Conservation (phyloP, 2,329 filamentous ascomycete species). For the Diaporthe vexans region DNA sequence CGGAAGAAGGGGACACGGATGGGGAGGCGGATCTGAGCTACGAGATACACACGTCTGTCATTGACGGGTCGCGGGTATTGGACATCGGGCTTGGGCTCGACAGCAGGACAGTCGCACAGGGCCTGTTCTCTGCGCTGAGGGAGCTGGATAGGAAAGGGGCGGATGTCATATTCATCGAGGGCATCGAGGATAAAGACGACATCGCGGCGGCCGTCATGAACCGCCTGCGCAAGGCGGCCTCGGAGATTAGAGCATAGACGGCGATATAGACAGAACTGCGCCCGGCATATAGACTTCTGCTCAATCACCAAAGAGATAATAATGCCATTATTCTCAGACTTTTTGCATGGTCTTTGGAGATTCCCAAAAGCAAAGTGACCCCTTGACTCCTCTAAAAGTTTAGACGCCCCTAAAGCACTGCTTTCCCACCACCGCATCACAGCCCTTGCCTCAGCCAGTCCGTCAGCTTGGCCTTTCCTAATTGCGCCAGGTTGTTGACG, state of each 20-base stretch:
- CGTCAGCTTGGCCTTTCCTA: constrained; percentile 91
- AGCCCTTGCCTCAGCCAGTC: constrained; percentile 91
- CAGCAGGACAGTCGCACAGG: constrained; percentile 82
- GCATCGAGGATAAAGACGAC: constrained; percentile 83
- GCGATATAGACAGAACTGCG: constrained; percentile 51
- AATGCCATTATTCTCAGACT: constrained; percentile 21
- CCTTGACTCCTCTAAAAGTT: constrained; percentile 43
- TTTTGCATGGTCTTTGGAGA: constrained; percentile 32
- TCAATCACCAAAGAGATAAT: constrained; percentile 18
- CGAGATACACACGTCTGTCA: constrained; percentile 53
- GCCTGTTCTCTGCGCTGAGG: constrained; percentile 88
- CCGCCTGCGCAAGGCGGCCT: constrained; percentile 82
- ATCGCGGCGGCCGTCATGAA: constrained; percentile 92
- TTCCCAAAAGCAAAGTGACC: constrained; percentile 40
- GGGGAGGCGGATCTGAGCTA: constrained; percentile 52
- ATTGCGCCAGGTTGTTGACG: constrained; percentile 92
- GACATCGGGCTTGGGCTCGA: constrained; percentile 82
- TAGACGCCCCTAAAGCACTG: constrained; percentile 39
- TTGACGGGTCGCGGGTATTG: constrained; percentile 62
- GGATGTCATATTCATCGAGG: constrained; percentile 91
- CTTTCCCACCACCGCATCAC: constrained; percentile 55
- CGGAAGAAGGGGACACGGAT: constrained; percentile 45
- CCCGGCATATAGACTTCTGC: constrained; percentile 17
- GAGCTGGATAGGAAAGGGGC: constrained; percentile 85
- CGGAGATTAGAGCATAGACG: constrained; percentile 57